Base-by-base conservation (phyloP, 2,329 filamentous ascomycete genomes). In the Monosporascus ibericus region DNA sequence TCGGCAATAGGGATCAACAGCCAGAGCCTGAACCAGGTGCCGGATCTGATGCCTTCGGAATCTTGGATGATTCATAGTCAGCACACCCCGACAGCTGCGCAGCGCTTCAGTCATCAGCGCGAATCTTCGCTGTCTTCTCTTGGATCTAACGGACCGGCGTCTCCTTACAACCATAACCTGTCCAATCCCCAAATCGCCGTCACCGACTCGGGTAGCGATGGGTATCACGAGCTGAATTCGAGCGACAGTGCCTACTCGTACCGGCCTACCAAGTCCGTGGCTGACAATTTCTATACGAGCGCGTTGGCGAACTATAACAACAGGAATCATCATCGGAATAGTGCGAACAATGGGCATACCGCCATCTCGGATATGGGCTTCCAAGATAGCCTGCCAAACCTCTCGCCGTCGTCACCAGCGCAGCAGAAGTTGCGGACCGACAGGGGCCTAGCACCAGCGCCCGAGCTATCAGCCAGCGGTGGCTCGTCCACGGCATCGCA, bases 41-140 rank as follows among this genome's bases (percentile, higher is more conserved):
- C 62, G 30, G 64, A 66, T 37, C 58, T 66, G 42, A 68, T 67
- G 65, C 63, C 65, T 56, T 65, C 66, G 36, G 63, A 65, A 38
- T 50, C 64, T 47, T 66, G 63, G 65, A 59, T 65, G 57, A 53
- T 65, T 36, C 61, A 60, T 20, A 51, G 44, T 53, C 62, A 64
- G 37, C 61, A 64, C 40, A 65, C 62, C n/a, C 61, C 64, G 18
- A 60, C 61, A 51, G 58, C 59, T 40, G 39, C 59, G 22, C 61
- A 61, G 52, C 70, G 73, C 17, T 64, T 73, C 38, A 61, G 72
- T 25, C 82, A 85, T 60, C 75, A 85, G 46, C 77, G 82, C 58
- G 81, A 85, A 57, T 80, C 81, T 2, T 85, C 81, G 6, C 69
- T 82, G 38, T 85, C 82, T 0, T 85, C 82, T 0, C 61, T 84